A percentile compares a stretch with the other conserved stretches of the same genome.
These are phyloP conservation scores for Fusarium gaditjirri DNA, from an alignment of 2,329 filamentous ascomycete species.

Conservation along the genomic window DNA sequence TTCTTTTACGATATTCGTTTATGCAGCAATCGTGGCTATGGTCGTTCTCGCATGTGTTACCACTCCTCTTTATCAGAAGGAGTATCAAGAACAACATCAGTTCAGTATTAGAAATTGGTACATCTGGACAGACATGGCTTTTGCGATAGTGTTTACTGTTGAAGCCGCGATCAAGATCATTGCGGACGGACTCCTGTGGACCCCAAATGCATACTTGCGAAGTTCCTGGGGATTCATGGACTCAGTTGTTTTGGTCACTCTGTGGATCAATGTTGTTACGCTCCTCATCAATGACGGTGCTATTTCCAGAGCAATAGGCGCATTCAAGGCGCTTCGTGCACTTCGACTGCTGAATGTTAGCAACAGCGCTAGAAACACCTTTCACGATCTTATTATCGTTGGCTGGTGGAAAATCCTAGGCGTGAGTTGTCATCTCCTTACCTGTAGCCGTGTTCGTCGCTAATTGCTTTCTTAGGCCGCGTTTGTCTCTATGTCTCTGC, in stretches of 20 bases:
- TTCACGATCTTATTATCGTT: conserved; percentile 94
- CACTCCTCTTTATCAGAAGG: conserved; percentile 91
- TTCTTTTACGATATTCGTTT: conserved; percentile 91
- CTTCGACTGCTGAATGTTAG: conserved; percentile 93
- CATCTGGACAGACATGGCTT: conserved; percentile 90
- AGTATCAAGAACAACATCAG: conserved; percentile 74
- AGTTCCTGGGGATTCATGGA: conserved; percentile 98
- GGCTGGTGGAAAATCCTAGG: conserved; percentile 95
- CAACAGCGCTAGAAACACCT: conserved; percentile 93
- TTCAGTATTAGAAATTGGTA: conserved; percentile 86
- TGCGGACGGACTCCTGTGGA: conserved; percentile 95
- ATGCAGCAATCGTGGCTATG: conserved; percentile 95
- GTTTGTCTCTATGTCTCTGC: conserved; percentile 90
- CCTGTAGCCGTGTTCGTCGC: not conserved
- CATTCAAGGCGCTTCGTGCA: conserved; percentile 95
- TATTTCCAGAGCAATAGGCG: conserved; percentile 90
- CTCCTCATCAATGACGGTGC: conserved; percentile 83
- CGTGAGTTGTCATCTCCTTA: conserved; percentile 57
- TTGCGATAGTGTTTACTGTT: conserved; percentile 84
- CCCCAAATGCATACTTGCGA: conserved; percentile 95
- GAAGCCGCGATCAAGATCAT: conserved; percentile 93
- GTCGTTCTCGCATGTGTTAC: conserved; percentile 95
- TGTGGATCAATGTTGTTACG: conserved; percentile 94
- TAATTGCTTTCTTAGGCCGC: conserved; percentile 66
- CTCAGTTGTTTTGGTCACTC: conserved; percentile 86